Percentiles rank a stretch among this genome's conserved stretches.
phyloP scores from a whole-genome alignment of 495 filamentous ascomycete species.

The Hyaloscypha variabilis region DNA sequence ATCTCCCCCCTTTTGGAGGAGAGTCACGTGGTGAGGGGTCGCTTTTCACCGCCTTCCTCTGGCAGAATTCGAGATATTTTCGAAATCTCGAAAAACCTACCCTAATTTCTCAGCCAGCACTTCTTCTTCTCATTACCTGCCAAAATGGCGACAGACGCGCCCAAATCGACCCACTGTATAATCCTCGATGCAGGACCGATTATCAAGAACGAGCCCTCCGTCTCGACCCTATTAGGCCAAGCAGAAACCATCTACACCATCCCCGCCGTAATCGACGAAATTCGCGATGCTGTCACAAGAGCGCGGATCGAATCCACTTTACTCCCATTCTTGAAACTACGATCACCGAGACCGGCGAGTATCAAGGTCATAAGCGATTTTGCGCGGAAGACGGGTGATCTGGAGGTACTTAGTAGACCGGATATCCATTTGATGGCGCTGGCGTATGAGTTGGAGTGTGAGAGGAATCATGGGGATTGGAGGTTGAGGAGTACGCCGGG shows the following conservation, averaged over 20 bases:
- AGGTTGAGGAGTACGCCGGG: constrained; percentile 74
- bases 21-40: background rate
- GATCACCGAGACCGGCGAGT: constrained; percentile 72
- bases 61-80: background rate
- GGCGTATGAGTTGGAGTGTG: constrained; percentile 87
- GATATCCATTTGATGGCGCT: constrained; percentile 90
- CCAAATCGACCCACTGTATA: constrained; percentile 81
- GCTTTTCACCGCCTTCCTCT: background rate
- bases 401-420: constrained; percentile 79
- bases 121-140: background rate
- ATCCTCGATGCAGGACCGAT: constrained; percentile 91
- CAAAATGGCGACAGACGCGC: constrained; percentile 44
- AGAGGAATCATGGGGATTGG: constrained; percentile 83
- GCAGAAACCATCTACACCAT: constrained; percentile 82
- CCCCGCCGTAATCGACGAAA: constrained; percentile 85
- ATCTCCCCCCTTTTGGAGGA: background rate
- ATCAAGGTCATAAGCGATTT: constrained; percentile 81
- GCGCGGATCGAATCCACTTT: constrained; percentile 79
- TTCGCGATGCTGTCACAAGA: constrained; percentile 82
- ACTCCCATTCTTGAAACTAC: constrained; percentile 79
- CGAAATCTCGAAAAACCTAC: background rate
- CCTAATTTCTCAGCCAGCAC: background rate
- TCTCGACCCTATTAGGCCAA: constrained; percentile 75
- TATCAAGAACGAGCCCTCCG: constrained; percentile 81
- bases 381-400: constrained; percentile 86